These are phyloP conservation scores for Eimeria praecox DNA, from an alignment of 169 alveolate genomes.

Conservation along the genomic window DNA sequence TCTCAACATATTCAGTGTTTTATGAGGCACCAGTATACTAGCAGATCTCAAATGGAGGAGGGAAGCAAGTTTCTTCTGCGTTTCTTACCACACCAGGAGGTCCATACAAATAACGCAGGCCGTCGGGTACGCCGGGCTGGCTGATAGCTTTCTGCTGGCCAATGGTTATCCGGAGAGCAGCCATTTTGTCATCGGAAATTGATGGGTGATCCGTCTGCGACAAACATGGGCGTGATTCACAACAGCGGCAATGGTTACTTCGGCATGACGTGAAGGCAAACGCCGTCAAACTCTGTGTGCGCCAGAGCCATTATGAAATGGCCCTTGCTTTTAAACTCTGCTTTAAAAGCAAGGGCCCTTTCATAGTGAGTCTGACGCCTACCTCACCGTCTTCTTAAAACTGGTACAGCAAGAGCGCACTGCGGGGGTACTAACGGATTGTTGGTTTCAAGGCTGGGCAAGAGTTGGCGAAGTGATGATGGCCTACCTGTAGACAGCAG, in stretches of 20 bases:
- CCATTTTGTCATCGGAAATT: constrained; percentile 16
- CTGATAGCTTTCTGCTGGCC: constrained; percentile 38
- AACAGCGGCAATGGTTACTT: background rate
- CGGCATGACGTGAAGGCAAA: too few relatives aligned
- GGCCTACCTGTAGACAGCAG: constrained; percentile 57
- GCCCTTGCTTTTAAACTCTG: background rate
- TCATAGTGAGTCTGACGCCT: background rate
- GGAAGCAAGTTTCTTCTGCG: background rate
- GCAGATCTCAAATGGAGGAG: background rate
- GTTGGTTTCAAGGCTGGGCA: background rate
- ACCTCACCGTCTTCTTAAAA: background rate
- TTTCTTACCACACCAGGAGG: constrained; percentile 58
- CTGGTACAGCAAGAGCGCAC: background rate
- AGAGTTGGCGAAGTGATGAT: background rate
- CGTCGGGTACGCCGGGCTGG: constrained; percentile 72
- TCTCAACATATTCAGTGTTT: background rate
- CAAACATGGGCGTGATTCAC: background rate
- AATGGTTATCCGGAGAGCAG: constrained; percentile 37
- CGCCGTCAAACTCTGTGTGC: too few relatives aligned
- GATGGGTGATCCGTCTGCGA: constrained; percentile 73
- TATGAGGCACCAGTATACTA: background rate
- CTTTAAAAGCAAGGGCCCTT: background rate
- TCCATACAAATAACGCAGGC: constrained; percentile 58
- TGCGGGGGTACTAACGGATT: background rate
- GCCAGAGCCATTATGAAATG: too few relatives aligned